Evolutionary conservation across 768 basidiomycete species (phyloP).

Genomic region (Sarcomyxa edulis): DNA sequence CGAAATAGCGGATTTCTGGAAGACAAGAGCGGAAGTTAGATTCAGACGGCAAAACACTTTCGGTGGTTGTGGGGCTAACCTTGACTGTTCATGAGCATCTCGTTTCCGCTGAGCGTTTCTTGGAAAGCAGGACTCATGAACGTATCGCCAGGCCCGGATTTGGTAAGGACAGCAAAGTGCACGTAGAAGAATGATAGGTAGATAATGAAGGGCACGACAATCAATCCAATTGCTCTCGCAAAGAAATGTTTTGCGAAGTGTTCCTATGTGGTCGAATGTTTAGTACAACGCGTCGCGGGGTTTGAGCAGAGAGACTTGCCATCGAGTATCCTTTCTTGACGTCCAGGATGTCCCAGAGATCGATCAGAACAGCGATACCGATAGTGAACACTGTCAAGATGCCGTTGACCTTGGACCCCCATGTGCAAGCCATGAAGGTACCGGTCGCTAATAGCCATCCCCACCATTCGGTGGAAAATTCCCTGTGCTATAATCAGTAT

Average conservation of each 20-base stretch:
- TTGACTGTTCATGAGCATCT: constrained; percentile 86
- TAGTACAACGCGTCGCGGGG: too few species aligned
- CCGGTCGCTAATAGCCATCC: constrained; percentile 89
- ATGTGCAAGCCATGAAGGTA: constrained; percentile 90
- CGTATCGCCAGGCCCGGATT: constrained; percentile 87
- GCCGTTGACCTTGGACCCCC: constrained; percentile 98
- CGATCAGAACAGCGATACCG: constrained; percentile 87
- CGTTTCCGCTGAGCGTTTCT: constrained; percentile 89
- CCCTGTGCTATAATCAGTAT: constrained; percentile 37
- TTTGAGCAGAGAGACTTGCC: constrained; percentile 49
- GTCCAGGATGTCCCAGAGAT: constrained; percentile 94
- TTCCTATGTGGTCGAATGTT: constrained; percentile 43
- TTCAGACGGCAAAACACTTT: constrained; percentile 12
- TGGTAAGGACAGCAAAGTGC: constrained; percentile 83
- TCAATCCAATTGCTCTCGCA: constrained; percentile 81
- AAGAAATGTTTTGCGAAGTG: constrained; percentile 86
- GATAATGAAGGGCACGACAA: constrained; percentile 81
- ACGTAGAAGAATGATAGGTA: constrained; percentile 96
- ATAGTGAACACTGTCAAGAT: constrained; percentile 85
- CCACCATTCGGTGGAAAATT: constrained; percentile 92
- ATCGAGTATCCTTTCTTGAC: constrained; percentile 73
- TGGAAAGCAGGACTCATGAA: constrained; percentile 99
- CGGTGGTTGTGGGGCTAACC: too few species aligned
- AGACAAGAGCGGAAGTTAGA: not conserved
- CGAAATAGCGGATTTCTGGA: constrained; percentile 90